These are phyloP conservation scores for Hypholoma sublateritium DNA, from an alignment of 768 basidiomycete species.

Conservation along the genomic window DNA sequence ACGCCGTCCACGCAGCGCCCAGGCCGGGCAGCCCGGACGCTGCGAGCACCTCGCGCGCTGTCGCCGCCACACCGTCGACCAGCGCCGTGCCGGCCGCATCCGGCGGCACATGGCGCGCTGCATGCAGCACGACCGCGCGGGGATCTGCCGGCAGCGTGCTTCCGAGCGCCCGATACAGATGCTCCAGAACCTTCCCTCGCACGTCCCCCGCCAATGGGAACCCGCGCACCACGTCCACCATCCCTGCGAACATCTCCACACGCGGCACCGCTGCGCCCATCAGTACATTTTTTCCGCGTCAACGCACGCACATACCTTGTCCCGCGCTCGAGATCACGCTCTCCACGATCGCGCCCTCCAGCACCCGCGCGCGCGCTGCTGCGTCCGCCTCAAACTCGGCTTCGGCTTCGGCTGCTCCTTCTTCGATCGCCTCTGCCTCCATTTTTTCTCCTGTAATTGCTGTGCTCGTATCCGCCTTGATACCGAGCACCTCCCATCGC, in stretches of 20 bases:
- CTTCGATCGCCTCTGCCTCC: constrained; percentile 15
- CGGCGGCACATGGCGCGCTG: constrained; percentile 29
- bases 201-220: constrained; percentile 36
- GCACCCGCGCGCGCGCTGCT: constrained; percentile 62
- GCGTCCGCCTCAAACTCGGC: constrained; percentile 38
- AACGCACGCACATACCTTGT: constrained; percentile 48
- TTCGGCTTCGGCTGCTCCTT: constrained; percentile 3
- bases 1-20: constrained; percentile 46
- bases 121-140: constrained; percentile 35
- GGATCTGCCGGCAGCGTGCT: constrained; percentile 32
- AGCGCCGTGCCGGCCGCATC: constrained; percentile 31
- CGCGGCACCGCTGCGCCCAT: constrained; percentile 37
- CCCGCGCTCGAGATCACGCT: constrained; percentile 74
- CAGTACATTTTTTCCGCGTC: constrained; percentile 8
- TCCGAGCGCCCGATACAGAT: constrained; percentile 37
- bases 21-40: constrained; percentile 13
- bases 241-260: constrained; percentile 39
- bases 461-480: constrained; percentile 37
- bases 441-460: constrained; percentile 19
- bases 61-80: constrained; percentile 36
- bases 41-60: constrained; percentile 39
- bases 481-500: constrained; percentile 80
- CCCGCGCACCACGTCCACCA: constrained; percentile 36
- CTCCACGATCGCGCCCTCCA: constrained; percentile 79
- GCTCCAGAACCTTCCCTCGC: constrained; percentile 35